A percentile compares a stretch with the other conserved stretches of the same genome.
phyloP scores from a whole-genome alignment of 805 yeast species.

The Myxozyma kluyveri region DNA sequence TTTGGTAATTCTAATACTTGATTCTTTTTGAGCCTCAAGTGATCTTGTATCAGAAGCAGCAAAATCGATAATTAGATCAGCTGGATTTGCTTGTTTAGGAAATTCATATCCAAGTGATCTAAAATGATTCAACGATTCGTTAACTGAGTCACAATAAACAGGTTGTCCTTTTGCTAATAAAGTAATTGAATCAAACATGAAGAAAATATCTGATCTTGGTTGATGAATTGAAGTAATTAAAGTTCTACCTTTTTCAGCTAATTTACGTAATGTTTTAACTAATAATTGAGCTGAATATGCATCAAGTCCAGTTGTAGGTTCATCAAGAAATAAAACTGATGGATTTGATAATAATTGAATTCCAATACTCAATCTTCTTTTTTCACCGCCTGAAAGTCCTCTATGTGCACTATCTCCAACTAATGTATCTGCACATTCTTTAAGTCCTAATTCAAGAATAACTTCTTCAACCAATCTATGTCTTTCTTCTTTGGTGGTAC shows the following conservation, averaged over 20 bases:
- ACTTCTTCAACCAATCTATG: slow-evolving; percentile 54
- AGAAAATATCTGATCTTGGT: slow-evolving; percentile 74
- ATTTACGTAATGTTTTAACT: slow-evolving; percentile 56
- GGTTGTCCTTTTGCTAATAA: slow-evolving; percentile 61
- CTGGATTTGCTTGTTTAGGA: slow-evolving; percentile 56
- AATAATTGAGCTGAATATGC: slow-evolving; percentile 69
- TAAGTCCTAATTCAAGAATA: slow-evolving; percentile 61
- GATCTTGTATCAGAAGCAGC: slow-evolving; percentile 56
- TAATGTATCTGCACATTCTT: slow-evolving; percentile 57
- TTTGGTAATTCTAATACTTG: slow-evolving; percentile 38
- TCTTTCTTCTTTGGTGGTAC: slow-evolving; percentile 47
- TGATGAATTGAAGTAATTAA: slow-evolving; percentile 78
- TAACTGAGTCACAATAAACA: slow-evolving; percentile 49
- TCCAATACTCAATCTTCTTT: slow-evolving; percentile 71
- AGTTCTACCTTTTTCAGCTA: slow-evolving; percentile 63
- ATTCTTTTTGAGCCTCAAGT: slow-evolving; percentile 38
- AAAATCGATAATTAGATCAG: slow-evolving; percentile 57
- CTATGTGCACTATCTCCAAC: slow-evolving; percentile 54
- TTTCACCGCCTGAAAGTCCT: slow-evolving; percentile 83
- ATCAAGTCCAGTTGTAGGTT: slow-evolving; percentile 86
- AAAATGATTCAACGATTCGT: slow-evolving; percentile 51
- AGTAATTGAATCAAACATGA: slow-evolving; percentile 64
- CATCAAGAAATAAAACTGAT: slow-evolving; percentile 72
- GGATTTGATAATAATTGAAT: slow-evolving; percentile 76
- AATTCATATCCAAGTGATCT: slow-evolving; percentile 44